Base-by-base conservation (phyloP, 2,329 filamentous ascomycete species). In the Thelonectria rubi region DNA sequence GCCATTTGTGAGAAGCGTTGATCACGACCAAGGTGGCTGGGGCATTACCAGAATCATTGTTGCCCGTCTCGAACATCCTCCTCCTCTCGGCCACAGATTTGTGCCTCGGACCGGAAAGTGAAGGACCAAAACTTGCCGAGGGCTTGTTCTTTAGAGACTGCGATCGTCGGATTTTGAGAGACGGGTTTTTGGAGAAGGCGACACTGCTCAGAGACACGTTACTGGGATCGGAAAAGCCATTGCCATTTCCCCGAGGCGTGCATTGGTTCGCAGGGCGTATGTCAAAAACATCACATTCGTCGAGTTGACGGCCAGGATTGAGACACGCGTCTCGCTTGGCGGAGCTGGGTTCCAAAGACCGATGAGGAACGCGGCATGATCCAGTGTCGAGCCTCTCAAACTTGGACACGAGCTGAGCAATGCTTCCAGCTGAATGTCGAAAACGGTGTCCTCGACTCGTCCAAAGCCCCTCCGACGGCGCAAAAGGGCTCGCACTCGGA, bases 371-470 rank as follows among this genome's bases (percentile, higher is more conserved):
- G n/a, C 51, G 20, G 1, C 39, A 46, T 9, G 63, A 58, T 10
- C 55, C 58, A 7, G 65, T 65, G 49, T 76, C 73, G 3, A 75
- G 65, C n/a, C 64, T 62, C 62, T 78, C 76, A 39, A 77, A 78
- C 43, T 73, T 77, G n/a, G 74, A 75, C 0, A 78, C 70, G 15
- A 78, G 71, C 26, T 74, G 70, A 37, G 76, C 71, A 21, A 78
- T 60, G 11, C 56, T 68, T 12, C 64, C 63, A 3, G 57, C 48
- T 18, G 51, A 18, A 18, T 59, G 49, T 46, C 55, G 53, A 18
- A 55, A 53, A 12, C 43, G 65, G 21, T 49, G 26, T 1, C 48
- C 60, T 37, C 55, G 58, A 20, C 37, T 65, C 49, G 12, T 54
- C 55, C 52, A 53, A 20, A 56, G 55, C 15, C 62, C 65, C 30